These are phyloP conservation scores for Meripilus lineatus DNA, from an alignment of 1,284 basidiomycete species.

Conservation along the genomic window DNA sequence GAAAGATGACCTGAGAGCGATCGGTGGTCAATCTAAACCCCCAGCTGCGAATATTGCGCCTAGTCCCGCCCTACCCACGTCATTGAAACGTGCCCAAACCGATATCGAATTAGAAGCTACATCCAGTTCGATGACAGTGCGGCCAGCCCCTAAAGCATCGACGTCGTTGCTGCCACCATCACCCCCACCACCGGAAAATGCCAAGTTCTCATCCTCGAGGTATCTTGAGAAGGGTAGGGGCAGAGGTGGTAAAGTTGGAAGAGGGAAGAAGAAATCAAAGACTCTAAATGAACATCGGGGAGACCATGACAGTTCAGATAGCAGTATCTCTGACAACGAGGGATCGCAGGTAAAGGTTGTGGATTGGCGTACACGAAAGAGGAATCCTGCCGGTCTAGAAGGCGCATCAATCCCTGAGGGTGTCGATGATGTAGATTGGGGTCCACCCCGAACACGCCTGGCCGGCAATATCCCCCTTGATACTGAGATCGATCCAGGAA, in stretches of 20 bases:
- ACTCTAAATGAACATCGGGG: constrained; percentile 16
- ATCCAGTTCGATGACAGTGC: constrained; percentile 8
- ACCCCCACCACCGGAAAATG: constrained; percentile 43
- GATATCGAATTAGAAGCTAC: constrained; percentile 14
- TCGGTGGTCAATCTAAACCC: constrained; percentile 15
- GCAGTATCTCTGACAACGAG: constrained; percentile 25
- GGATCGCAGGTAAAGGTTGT: constrained; percentile 26
- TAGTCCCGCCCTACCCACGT: neutral
- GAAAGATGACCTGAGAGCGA: constrained; percentile 26
- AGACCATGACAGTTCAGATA: constrained; percentile 30
- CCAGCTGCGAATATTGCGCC: neutral
- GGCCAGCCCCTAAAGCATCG: too few relatives aligned
- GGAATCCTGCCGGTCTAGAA: neutral
- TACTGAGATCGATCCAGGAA: constrained; percentile 21
- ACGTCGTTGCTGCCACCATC: constrained; percentile 49
- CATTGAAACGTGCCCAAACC: constrained; percentile 22
- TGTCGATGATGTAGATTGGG: constrained; percentile 25
- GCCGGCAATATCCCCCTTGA: constrained; percentile 6
- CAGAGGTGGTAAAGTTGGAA: constrained; percentile 25
- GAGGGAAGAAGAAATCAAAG: constrained; percentile 38
- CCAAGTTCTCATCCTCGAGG: constrained; percentile 24
- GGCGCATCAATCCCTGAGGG: constrained; percentile 7
- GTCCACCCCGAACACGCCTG: constrained; percentile 13
- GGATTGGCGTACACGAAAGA: constrained; percentile 20
- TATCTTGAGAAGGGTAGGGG: constrained; percentile 34